Evolutionary conservation across 768 basidiomycete species (phyloP).

Genomic region (Pholiota microspora): DNA sequence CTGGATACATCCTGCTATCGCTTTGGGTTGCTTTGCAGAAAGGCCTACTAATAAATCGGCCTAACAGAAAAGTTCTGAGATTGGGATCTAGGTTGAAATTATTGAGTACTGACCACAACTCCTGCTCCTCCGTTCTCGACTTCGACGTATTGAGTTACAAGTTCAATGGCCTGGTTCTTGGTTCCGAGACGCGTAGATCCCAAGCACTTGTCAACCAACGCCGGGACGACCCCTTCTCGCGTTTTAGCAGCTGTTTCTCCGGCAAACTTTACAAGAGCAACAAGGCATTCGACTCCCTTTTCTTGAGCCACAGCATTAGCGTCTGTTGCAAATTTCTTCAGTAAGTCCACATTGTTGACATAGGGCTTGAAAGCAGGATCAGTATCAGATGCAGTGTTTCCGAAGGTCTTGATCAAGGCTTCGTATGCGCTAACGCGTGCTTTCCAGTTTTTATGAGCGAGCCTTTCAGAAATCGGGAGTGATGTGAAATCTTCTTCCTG

Average conservation of each 20-base stretch:
- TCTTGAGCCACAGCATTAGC: slow-evolving; percentile 97
- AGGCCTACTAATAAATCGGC: slow-evolving; percentile 81
- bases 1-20: slow-evolving; percentile 75
- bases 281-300: slow-evolving; percentile 90
- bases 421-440: slow-evolving; percentile 94
- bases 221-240: slow-evolving; percentile 79
- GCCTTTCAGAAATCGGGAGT: slow-evolving; percentile 75
- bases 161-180: slow-evolving; percentile 82
- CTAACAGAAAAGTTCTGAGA: slow-evolving; percentile 39
- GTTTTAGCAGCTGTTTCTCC: slow-evolving; percentile 87
- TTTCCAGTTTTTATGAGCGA: slow-evolving; percentile 98
- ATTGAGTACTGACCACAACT: slow-evolving; percentile 71
- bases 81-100: slow-evolving; percentile 19
- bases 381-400: slow-evolving; percentile 85
- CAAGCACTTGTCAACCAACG: slow-evolving; percentile 93
- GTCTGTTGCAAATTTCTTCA: slow-evolving; percentile 88
- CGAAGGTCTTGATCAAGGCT: slow-evolving; percentile 81
- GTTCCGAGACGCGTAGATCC: slow-evolving; percentile 91
- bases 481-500: slow-evolving; percentile 91
- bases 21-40: slow-evolving; percentile 91
- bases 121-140: slow-evolving; percentile 87
- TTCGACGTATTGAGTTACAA: slow-evolving; percentile 87
- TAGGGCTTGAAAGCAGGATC: slow-evolving; percentile 95
- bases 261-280: slow-evolving; percentile 84
- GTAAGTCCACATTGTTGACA: slow-evolving; percentile 67